These are phyloP conservation scores for Hydrangea macrophylla DNA, from an alignment of 148 eudicot species.

Conservation along the genomic window DNA sequence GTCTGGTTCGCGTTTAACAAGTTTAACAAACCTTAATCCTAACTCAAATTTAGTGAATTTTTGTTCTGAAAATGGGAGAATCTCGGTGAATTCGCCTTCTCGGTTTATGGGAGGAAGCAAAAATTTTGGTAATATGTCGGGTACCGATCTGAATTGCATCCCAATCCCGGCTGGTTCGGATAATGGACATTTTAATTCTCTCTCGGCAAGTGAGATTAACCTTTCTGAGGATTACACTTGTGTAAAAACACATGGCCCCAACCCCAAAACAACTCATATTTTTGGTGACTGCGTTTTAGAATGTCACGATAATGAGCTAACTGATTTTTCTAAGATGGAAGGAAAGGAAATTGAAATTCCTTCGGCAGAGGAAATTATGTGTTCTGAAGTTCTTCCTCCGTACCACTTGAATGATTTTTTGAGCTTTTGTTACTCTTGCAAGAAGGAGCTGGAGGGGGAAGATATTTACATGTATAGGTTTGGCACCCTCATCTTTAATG, in stretches of 20 bases:
- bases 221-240: slow-evolving; percentile 95
- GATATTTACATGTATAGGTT: slow-evolving; percentile 96
- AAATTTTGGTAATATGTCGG: slow-evolving; percentile 23
- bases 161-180: slow-evolving; percentile 17
- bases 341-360: slow-evolving; percentile 22
- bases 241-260: slow-evolving; percentile 81
- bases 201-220: slow-evolving; percentile 80
- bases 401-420: slow-evolving; percentile 56
- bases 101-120: no score
- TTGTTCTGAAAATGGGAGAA: slow-evolving; percentile 28
- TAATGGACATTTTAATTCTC: slow-evolving; percentile 37
- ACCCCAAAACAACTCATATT: slow-evolving; percentile 66
- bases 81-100: no score
- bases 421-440: slow-evolving; percentile 74
- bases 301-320: no score
- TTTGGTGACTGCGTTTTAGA: slow-evolving; percentile 42
- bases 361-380: slow-evolving; percentile 17
- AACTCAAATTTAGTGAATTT: slow-evolving; percentile 31
- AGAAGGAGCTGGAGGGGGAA: slow-evolving; percentile 74
- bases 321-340: no score
- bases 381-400: slow-evolving; percentile 24
- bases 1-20: slow-evolving; percentile 32
- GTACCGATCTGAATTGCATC: slow-evolving; percentile 19
- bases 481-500: slow-evolving; percentile 6
- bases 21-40: slow-evolving; percentile 25